Evolutionary conservation across 2,329 filamentous ascomycete genomes (phyloP).

Genomic region (Pseudohalonectria lignicola): DNA sequence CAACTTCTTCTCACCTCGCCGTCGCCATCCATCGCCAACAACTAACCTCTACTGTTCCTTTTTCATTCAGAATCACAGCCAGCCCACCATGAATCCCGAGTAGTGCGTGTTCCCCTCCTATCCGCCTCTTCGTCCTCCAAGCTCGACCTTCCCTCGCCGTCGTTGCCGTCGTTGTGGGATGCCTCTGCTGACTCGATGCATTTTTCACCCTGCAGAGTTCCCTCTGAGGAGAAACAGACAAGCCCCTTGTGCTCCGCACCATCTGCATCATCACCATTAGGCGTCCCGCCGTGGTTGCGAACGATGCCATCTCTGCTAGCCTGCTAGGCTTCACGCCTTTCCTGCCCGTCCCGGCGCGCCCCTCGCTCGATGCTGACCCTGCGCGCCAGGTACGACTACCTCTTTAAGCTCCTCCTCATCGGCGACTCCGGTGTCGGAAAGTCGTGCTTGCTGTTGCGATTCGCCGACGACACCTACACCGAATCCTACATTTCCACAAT

Average conservation of each 20-base stretch:
- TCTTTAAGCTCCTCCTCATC: slow-evolving; percentile 99
- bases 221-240: too few relatives aligned
- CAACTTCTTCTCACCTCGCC: slow-evolving; percentile 1
- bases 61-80: slow-evolving; percentile 1
- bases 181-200: neutral
- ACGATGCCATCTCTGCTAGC: too few relatives aligned
- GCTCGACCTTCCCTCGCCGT: neutral
- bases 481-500: slow-evolving; percentile 99
- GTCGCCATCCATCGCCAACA: slow-evolving; percentile 2
- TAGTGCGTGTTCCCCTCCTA: slow-evolving; percentile 42
- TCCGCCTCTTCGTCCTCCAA: slow-evolving; percentile 1
- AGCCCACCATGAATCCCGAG: slow-evolving; percentile 77
- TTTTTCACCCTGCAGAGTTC: neutral
- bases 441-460: slow-evolving; percentile 95
- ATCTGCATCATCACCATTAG: too few relatives aligned
- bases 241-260: too few relatives aligned
- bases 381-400: slow-evolving; percentile 87
- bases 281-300: too few relatives aligned
- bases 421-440: slow-evolving; percentile 99
- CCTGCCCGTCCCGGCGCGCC: too few relatives aligned
- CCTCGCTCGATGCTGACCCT: too few relatives aligned
- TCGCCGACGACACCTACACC: slow-evolving; percentile 98
- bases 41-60: neutral
- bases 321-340: too few relatives aligned
- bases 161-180: neutral